These are phyloP conservation scores for Hericium coralloides DNA, from an alignment of 768 basidiomycete species.

Conservation along the genomic window DNA sequence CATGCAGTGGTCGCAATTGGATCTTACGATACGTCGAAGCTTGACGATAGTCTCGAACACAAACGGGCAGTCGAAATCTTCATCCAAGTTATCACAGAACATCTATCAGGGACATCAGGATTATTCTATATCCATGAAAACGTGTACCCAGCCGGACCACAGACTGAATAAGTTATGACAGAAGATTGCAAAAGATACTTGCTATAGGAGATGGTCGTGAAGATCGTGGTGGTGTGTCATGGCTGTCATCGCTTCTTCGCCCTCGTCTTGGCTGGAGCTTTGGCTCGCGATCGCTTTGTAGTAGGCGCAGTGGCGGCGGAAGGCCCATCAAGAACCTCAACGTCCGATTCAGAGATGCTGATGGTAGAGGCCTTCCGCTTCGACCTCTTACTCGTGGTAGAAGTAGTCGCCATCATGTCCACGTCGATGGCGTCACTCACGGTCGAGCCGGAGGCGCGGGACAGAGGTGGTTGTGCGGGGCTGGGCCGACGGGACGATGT, in stretches of 20 bases:
- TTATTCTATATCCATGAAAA: background rate
- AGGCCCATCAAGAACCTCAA: slow-evolving; percentile 21
- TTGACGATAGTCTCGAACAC: background rate
- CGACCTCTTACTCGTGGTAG: slow-evolving; percentile 9
- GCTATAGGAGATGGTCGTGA: background rate
- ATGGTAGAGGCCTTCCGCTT: slow-evolving; percentile 44
- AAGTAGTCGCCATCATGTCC: slow-evolving; percentile 22
- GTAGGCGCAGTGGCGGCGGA: slow-evolving; percentile 4
- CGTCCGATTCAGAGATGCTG: slow-evolving; percentile 18
- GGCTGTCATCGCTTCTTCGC: slow-evolving; percentile 14
- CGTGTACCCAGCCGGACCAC: background rate
- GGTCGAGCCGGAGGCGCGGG: slow-evolving; percentile 24
- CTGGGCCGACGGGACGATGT: slow-evolving; percentile 32
- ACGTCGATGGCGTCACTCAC: slow-evolving; percentile 30
- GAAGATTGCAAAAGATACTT: background rate
- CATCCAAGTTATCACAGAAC: background rate
- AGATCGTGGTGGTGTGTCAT: background rate
- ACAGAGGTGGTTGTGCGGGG: slow-evolving; percentile 29
- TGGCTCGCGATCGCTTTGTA: slow-evolving; percentile 17
- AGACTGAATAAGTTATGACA: background rate
- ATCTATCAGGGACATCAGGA: background rate
- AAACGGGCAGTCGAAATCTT: background rate
- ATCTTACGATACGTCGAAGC: background rate
- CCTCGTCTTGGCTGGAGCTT: slow-evolving; percentile 16
- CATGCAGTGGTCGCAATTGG: background rate